Evolutionary conservation across 2,329 filamentous ascomycete genomes (phyloP), one percentile per base, ranked within the genome.

Genomic region (Pseudogymnoascus sp.): DNA sequence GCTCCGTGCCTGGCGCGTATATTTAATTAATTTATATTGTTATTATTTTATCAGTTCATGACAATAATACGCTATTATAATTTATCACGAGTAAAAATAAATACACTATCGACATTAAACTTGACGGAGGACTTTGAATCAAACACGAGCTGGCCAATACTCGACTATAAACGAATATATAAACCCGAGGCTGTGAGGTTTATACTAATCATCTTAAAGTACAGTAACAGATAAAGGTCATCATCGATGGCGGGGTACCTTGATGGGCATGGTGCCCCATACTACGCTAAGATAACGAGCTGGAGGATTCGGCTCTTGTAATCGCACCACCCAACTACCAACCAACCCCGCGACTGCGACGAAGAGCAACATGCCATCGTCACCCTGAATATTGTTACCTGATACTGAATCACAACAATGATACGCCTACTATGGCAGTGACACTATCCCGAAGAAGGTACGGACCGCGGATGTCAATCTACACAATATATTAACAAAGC

Each of bases 191-290:
- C 16, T 21, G 2, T 18, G 11, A 56, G 8, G 9, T 4, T 53
- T 21, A 9, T 36, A 6, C 28, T 2, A 36, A 14, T 16, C 3
- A 34, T 36, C 12, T 21, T 7, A 34, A 21, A 16, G 28, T 49
- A 28, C 7, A 5, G 23, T 31, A 16, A 36, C 49, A 14, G 18
- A 18, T 12, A 49, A 56, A 21, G 3, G 49, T 21, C 49, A 34
- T 56, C 49, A 56, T 56, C 23, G 49, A 56, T 56, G 49, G 49
- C 28, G 49, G 49, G 49, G 49, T 56, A 56, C 49, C 49, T 56
- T 56, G 49, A 16, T 56, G 49, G 49, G 28, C 49, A 34, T 36
- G 28, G 9, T 16, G 49, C 16, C 49, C 18, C 49, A 21, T 21
- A 18, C 49, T 12, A 11, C 49, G 49, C 28, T 56, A 56, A 56